These are phyloP conservation scores for Amanita pseudoporphyria DNA, from an alignment of 768 basidiomycete genomes.

Conservation along the genomic window DNA sequence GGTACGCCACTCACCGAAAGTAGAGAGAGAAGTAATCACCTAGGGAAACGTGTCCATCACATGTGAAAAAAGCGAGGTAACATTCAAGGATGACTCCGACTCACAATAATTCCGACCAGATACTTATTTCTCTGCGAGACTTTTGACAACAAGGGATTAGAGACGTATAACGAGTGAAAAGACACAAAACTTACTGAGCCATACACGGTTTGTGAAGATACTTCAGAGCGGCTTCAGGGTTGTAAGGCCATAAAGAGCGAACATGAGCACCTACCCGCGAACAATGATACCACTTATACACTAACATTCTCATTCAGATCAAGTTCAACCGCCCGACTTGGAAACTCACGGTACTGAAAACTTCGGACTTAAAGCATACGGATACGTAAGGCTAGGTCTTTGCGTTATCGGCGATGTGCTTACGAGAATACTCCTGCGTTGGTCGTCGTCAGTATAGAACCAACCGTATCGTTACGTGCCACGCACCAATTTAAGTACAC, in stretches of 20 bases:
- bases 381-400: background rate
- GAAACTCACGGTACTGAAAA: constrained; percentile 19
- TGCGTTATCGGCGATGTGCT: background rate
- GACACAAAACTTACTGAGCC: constrained; percentile 14
- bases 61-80: background rate
- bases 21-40: constrained; percentile 10
- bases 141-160: background rate
- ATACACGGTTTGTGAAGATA: constrained; percentile 19
- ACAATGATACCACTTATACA: constrained; percentile 21
- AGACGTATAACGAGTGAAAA: background rate
- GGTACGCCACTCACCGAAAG: constrained; percentile 11
- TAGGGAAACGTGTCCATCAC: no score
- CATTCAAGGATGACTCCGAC: background rate
- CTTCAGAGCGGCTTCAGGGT: constrained; percentile 7
- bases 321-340: no score
- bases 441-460: background rate
- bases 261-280: constrained; percentile 18
- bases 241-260: background rate
- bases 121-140: background rate
- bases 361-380: constrained; percentile 13
- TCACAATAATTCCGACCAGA: background rate
- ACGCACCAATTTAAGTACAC: constrained; percentile 21
- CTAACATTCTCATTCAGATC: constrained; percentile 9
- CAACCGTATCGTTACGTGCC: background rate
- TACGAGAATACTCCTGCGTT: constrained; percentile 19